Conservation (phyloP, 805 yeast genomes). For the Ogataea trehalophila region DNA sequence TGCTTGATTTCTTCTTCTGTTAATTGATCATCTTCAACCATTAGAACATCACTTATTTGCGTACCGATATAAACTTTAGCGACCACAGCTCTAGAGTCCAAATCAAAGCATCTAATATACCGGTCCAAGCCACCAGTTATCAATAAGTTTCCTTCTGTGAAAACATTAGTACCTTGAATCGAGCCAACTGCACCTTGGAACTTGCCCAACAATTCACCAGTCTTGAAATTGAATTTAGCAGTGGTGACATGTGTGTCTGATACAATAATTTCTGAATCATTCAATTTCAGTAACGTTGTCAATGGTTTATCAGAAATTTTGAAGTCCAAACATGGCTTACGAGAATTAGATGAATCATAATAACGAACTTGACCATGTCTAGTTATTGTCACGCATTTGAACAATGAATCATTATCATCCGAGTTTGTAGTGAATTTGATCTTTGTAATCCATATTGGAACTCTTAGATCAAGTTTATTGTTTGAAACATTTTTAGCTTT, state of each 20-base stretch:
- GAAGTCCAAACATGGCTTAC: constrained; percentile 59
- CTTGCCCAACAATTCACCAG: constrained; percentile 59
- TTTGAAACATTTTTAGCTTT: constrained; percentile 80
- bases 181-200: constrained; percentile 77
- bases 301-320: constrained; percentile 54
- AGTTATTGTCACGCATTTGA: constrained; percentile 61
- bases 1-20: constrained; percentile 12
- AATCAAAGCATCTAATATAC: constrained; percentile 73
- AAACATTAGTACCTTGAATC: constrained; percentile 38
- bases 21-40: constrained; percentile 45
- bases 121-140: constrained; percentile 86
- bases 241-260: constrained; percentile 70
- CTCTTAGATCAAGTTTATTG: constrained; percentile 71
- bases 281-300: constrained; percentile 34
- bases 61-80: constrained; percentile 77
- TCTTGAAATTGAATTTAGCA: constrained; percentile 46
- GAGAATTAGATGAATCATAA: constrained; percentile 65
- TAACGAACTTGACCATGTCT: constrained; percentile 69
- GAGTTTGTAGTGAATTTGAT: constrained; percentile 38
- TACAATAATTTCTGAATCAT: constrained; percentile 47
- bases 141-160: constrained; percentile 38
- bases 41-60: constrained; percentile 50
- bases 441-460: constrained; percentile 73
- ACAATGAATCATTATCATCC: constrained; percentile 34
- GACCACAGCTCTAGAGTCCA: constrained; percentile 49